These are phyloP conservation scores for Monilinia laxa DNA, from an alignment of 2,329 filamentous ascomycete genomes.

Conservation along the genomic window DNA sequence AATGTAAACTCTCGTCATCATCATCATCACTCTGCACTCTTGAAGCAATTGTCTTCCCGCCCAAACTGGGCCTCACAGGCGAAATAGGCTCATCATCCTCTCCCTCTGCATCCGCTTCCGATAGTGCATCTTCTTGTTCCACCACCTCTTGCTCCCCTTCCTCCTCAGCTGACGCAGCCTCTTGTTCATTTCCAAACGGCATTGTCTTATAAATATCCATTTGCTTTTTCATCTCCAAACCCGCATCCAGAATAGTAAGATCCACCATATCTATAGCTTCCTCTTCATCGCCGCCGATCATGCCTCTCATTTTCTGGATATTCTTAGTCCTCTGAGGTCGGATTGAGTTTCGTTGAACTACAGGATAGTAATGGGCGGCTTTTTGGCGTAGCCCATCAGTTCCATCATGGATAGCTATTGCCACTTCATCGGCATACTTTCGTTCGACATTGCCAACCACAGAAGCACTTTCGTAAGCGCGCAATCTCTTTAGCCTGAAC, in stretches of 20 bases:
- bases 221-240: constrained; percentile 15
- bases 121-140: constrained; percentile 6
- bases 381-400: constrained; percentile 52
- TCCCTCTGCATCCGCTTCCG: constrained; percentile 15
- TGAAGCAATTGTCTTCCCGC: constrained; percentile 10
- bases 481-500: constrained; percentile 62
- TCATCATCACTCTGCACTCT: constrained; percentile 21
- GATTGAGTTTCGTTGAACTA: constrained; percentile 63
- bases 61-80: constrained; percentile 10
- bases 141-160: constrained; percentile 10
- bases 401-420: constrained; percentile 58
- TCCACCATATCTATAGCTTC: constrained; percentile 23
- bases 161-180: constrained; percentile 9
- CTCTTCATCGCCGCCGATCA: constrained; percentile 13
- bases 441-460: constrained; percentile 53
- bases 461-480: constrained; percentile 63
- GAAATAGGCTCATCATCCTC: constrained; percentile 19
- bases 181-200: constrained; percentile 16
- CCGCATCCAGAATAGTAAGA: constrained; percentile 18
- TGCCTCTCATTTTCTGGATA: constrained; percentile 49
- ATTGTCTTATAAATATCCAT: constrained; percentile 8
- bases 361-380: constrained; percentile 66
- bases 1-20: constrained; percentile 18
- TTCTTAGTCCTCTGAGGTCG: constrained; percentile 63
- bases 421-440: constrained; percentile 64